Evolutionary conservation across 441 rosid species (phyloP).

Genomic region (Adansonia gregorii): DNA sequence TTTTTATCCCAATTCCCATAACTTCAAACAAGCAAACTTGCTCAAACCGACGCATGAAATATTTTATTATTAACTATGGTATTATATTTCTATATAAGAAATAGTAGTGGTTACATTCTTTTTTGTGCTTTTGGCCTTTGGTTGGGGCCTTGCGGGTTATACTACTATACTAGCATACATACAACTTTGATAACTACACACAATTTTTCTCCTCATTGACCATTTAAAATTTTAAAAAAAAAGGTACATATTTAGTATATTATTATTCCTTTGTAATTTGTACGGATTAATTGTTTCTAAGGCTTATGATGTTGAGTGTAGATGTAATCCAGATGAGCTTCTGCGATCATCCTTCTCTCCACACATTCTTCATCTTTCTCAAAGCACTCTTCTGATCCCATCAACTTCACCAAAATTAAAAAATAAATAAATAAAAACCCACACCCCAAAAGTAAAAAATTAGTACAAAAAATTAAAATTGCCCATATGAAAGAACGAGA

Average conservation of each 20-base stretch:
- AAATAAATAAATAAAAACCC: not conserved
- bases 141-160: not conserved
- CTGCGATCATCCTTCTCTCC: conserved; percentile 70
- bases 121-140: not conserved
- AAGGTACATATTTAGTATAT: not conserved
- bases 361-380: conserved; percentile 61
- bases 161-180: not conserved
- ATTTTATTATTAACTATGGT: not conserved
- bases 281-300: conserved; percentile 21
- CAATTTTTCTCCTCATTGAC: not conserved
- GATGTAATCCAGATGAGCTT: conserved; percentile 84
- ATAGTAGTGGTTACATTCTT: not conserved
- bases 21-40: not conserved
- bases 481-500: not conserved
- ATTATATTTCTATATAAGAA: not conserved
- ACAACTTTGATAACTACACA: not conserved
- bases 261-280: not conserved
- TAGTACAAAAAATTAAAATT: not conserved
- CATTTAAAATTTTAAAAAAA: not conserved
- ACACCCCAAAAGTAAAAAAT: not conserved
- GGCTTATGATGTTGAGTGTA: conserved; percentile 73
- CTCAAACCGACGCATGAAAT: not conserved
- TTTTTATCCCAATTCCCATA: not conserved
- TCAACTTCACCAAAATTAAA: conserved; percentile 39
- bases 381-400: conserved; percentile 56